phyloP scores from a whole-genome alignment of 2,329 filamentous ascomycete species.

The Diaporthe longicolla region DNA sequence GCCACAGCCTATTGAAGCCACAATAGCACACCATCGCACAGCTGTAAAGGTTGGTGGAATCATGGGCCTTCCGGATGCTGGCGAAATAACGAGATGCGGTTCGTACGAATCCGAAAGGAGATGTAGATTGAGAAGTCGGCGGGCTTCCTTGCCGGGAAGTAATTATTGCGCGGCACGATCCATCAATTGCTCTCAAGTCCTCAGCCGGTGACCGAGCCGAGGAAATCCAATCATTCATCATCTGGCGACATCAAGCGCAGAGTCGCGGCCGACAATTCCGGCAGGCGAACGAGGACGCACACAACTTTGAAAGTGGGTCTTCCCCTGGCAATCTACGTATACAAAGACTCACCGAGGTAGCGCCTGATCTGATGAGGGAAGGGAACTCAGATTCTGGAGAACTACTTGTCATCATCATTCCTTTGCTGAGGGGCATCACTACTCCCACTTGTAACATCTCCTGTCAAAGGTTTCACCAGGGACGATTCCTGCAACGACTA shows the following conservation, averaged over 20 bases:
- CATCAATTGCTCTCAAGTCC: not conserved
- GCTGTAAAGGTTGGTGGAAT: not conserved
- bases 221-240: not conserved
- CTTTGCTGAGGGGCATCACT: not conserved
- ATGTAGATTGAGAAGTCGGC: not conserved
- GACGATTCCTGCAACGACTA: too few relatives aligned
- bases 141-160: not conserved
- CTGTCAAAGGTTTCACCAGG: not conserved
- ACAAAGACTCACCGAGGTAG: not conserved
- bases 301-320: not conserved
- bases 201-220: not conserved
- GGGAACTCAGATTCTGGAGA: not conserved
- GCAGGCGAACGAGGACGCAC: not conserved
- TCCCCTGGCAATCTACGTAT: not conserved
- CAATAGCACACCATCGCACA: slow-evolving; percentile 1
- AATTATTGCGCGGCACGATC: too few relatives aligned
- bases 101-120: not conserved
- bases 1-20: slow-evolving; percentile 22
- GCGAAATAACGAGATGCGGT: not conserved
- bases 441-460: not conserved
- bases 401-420: not conserved
- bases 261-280: not conserved
- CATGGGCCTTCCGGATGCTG: not conserved
- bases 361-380: not conserved
- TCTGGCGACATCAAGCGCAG: not conserved